These are phyloP conservation scores for Eustoma russellianum DNA, from an alignment of 257 asterid species.

Conservation along the genomic window DNA sequence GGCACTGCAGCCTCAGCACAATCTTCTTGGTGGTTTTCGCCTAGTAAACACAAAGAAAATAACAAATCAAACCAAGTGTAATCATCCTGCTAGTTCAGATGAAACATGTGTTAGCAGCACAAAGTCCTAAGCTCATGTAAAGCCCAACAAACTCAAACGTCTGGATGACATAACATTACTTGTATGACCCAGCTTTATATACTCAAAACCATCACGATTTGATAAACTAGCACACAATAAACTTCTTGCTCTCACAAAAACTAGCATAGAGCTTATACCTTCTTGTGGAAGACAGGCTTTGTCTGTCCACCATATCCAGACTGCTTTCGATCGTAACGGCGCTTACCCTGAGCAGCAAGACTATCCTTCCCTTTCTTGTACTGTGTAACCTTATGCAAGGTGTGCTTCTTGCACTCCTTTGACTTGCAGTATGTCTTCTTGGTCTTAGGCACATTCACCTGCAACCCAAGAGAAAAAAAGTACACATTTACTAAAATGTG, in stretches of 20 bases:
- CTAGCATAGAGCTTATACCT: conserved; percentile 23
- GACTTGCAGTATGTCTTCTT: conserved; percentile 76
- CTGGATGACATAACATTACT: too few species aligned
- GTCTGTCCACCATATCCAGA: conserved; percentile 90
- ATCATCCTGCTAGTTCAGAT: too few species aligned
- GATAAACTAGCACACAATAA: neutral
- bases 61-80: neutral
- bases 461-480: neutral
- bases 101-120: too few species aligned
- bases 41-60: conserved; percentile 12
- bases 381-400: conserved; percentile 77
- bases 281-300: conserved; percentile 82
- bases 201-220: neutral
- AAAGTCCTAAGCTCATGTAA: too few species aligned
- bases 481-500: too few species aligned
- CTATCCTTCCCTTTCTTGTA: conserved; percentile 72
- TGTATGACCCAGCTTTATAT: too few species aligned
- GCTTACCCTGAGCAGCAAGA: conserved; percentile 70
- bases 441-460: conserved; percentile 81
- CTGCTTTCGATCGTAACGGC: conserved; percentile 77
- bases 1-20: conserved; percentile 65
- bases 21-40: conserved; percentile 75
- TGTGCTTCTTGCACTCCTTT: conserved; percentile 74
- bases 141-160: too few species aligned
- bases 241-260: neutral